Percentiles rank a stretch among this genome's conserved stretches.
These are phyloP conservation scores for Lasiosphaeriaceae sp. DNA, from an alignment of 495 filamentous ascomycete genomes.

Conservation along the genomic window DNA sequence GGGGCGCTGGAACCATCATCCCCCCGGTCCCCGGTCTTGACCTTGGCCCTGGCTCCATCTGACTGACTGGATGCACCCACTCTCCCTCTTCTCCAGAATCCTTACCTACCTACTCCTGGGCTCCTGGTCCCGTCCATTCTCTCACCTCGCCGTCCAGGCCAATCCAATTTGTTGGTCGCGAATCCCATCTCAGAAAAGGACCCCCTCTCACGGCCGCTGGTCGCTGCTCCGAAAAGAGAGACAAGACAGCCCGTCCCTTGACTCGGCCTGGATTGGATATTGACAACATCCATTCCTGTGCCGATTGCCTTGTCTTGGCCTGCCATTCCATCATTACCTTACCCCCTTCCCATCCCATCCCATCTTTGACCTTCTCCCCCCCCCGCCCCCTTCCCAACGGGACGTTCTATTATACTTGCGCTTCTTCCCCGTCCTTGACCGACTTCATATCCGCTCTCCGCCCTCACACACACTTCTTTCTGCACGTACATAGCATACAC, in stretches of 20 bases:
- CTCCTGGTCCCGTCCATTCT: too few relatives aligned
- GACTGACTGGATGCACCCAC: not conserved
- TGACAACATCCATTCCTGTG: conserved; percentile 11
- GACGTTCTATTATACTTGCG: not conserved
- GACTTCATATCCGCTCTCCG: not conserved
- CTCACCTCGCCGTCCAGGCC: not conserved
- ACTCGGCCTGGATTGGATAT: conserved; percentile 10
- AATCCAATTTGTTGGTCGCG: conserved; percentile 14
- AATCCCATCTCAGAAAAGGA: conserved; percentile 21
- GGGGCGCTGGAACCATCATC: not conserved
- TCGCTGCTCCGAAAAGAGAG: conserved; percentile 8
- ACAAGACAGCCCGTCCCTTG: conserved; percentile 15
- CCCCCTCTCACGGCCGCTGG: conserved; percentile 15
- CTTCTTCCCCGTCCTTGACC: not conserved
- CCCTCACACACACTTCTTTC: not conserved
- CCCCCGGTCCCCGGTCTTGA: conserved; percentile 6
- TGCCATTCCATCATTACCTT: conserved; percentile 7
- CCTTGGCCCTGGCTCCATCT: not conserved
- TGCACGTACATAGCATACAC: not conserved
- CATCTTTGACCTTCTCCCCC: not conserved
- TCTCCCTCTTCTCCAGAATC: not conserved
- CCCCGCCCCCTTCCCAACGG: too few relatives aligned
- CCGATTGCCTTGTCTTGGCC: conserved; percentile 1
- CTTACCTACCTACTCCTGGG: too few relatives aligned
- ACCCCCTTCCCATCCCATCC: not conserved